These are phyloP conservation scores for Amesomyces nigricolor DNA, from an alignment of 2,329 filamentous ascomycete species.

Conservation along the genomic window DNA sequence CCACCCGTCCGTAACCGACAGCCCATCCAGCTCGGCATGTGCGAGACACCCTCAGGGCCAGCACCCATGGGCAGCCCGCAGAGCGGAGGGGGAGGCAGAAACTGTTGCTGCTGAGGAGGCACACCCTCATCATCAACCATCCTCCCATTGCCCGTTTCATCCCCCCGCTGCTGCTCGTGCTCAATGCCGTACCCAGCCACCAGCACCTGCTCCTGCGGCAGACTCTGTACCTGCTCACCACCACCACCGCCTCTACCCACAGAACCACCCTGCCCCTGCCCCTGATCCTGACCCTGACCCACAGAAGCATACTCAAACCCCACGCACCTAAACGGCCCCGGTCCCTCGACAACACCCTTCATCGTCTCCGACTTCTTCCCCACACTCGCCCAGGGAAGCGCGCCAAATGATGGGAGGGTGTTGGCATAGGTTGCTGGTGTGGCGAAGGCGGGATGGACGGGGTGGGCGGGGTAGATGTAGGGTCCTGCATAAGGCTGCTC, in stretches of 20 bases:
- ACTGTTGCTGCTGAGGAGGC: background rate
- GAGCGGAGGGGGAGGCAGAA: slow-evolving; percentile 21
- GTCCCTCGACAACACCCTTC: background rate
- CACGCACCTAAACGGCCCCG: slow-evolving; percentile 12
- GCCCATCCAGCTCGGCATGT: slow-evolving; percentile 30
- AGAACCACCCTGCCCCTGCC: no score
- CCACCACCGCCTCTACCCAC: no score
- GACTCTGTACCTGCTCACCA: no score
- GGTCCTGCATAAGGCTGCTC: background rate
- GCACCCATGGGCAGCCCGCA: slow-evolving; percentile 39
- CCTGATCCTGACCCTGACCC: no score
- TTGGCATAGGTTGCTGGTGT: slow-evolving; percentile 10
- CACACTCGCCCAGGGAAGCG: slow-evolving; percentile 5
- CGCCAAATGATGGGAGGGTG: slow-evolving; percentile 12
- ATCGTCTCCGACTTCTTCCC: background rate
- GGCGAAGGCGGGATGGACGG: slow-evolving; percentile 10
- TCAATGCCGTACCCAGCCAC: no score
- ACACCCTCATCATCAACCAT: background rate
- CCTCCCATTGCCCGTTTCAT: background rate
- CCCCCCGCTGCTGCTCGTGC: no score
- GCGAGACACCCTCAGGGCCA: slow-evolving; percentile 36
- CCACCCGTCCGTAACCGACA: slow-evolving; percentile 23
- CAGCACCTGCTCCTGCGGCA: no score
- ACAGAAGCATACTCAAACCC: background rate
- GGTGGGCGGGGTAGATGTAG: background rate